phyloP scores from a whole-genome alignment of 495 filamentous ascomycete species.

The Penicillium macrosclerotiorum region DNA sequence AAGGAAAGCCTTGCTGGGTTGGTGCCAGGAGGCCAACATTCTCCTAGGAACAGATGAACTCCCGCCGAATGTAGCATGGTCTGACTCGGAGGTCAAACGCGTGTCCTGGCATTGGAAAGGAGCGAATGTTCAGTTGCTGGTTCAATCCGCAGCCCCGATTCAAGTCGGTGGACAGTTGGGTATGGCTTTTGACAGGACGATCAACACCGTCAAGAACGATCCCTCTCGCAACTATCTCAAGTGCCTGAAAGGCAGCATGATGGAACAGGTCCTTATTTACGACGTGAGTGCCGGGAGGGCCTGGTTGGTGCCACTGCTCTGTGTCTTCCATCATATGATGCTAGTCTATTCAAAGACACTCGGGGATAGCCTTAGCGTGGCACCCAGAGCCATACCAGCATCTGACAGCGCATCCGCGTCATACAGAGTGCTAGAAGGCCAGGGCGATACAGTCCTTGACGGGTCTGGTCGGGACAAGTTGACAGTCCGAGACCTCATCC shows the following conservation, averaged over 20 bases:
- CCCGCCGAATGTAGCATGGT: constrained; percentile 6
- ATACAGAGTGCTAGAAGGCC: not conserved
- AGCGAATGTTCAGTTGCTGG: constrained; percentile 8
- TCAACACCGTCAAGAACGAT: constrained; percentile 1
- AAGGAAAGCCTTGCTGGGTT: constrained; percentile 8
- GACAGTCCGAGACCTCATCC: constrained; percentile 3
- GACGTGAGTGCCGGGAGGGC: constrained; percentile 8
- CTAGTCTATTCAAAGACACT: constrained; percentile 4
- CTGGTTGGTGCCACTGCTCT: constrained; percentile 13
- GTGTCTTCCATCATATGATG: constrained; percentile 13
- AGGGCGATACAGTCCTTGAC: not conserved
- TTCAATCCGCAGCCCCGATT: constrained; percentile 7
- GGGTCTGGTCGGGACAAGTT: not conserved
- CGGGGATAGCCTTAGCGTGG: not conserved
- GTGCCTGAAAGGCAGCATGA: constrained; percentile 1
- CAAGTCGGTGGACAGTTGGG: constrained; percentile 3
- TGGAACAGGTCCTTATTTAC: constrained; percentile 8
- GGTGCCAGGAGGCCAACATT: constrained; percentile 5
- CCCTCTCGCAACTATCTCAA: constrained; percentile 9
- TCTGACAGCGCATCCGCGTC: not conserved
- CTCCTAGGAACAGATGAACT: constrained; percentile 2
- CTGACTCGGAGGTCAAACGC: constrained; percentile 1
- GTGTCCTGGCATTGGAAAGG: constrained; percentile 5
- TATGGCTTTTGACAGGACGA: not conserved
- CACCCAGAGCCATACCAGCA: not conserved